Percentiles rank a stretch among this genome's conserved stretches.
Evolutionary conservation across 108 stramenopile genomes (phyloP).

Genomic region (Cyclotella cryptica): DNA sequence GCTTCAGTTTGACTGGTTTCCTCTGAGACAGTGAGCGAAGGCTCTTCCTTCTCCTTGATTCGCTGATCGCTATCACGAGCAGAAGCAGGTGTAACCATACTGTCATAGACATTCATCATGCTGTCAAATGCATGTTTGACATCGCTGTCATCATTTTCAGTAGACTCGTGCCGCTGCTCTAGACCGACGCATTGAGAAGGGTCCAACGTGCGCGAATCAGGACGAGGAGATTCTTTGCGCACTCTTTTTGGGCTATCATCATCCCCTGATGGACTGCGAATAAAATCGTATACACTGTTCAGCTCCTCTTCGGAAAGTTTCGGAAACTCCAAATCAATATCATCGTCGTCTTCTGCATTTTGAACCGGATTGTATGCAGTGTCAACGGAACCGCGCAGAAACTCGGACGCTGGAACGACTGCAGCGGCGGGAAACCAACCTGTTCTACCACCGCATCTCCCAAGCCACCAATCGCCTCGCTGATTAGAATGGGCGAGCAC

Average conservation of each 20-base stretch:
- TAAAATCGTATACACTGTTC: conserved; percentile 46
- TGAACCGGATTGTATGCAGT: conserved; percentile 15
- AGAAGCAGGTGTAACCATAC: conserved; percentile 1
- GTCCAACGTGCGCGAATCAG: conserved; percentile 21
- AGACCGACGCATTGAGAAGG: conserved; percentile 38
- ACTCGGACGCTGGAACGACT: conserved; percentile 54
- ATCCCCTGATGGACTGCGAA: conserved; percentile 52
- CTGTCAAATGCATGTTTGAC: conserved; percentile 2
- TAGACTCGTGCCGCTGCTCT: conserved; percentile 18
- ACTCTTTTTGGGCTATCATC: conserved; percentile 22
- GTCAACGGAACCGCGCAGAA: conserved; percentile 15
- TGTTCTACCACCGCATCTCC: conserved; percentile 47
- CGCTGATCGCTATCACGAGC: neutral
- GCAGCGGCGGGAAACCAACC: conserved; percentile 56
- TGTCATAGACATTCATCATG: conserved; percentile 7
- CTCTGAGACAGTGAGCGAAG: neutral
- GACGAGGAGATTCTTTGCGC: conserved; percentile 19
- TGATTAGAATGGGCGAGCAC: conserved; percentile 56
- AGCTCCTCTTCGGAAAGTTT: conserved; percentile 40
- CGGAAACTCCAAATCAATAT: conserved; percentile 20
- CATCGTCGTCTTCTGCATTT: conserved; percentile 3
- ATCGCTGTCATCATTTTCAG: conserved; percentile 6
- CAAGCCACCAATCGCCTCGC: conserved; percentile 57
- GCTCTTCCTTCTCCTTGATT: conserved; percentile 7
- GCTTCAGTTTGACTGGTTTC: neutral